Evolutionary conservation across 192 early-diverging fungal species (phyloP).

Genomic region (Backusella morwellensis): DNA sequence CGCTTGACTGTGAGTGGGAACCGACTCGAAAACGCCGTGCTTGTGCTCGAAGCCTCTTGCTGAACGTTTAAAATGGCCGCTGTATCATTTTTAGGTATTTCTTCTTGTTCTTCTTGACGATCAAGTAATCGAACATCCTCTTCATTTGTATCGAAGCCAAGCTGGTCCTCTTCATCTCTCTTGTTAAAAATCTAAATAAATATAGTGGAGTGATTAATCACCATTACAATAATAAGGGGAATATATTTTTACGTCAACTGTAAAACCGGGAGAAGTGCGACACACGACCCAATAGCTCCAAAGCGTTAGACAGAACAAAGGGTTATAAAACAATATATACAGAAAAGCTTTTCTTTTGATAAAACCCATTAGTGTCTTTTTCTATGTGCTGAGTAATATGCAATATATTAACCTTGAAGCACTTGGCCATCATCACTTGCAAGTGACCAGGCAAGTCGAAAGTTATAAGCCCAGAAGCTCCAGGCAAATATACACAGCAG

Average conservation of each 20-base stretch:
- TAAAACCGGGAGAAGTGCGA: slow-evolving; percentile 25
- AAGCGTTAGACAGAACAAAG: slow-evolving; percentile 9
- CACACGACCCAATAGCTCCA: slow-evolving; percentile 24
- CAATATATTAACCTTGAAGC: slow-evolving; percentile 15
- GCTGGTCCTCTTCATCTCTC: slow-evolving; percentile 4
- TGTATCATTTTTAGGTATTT: neutral
- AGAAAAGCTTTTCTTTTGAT: slow-evolving; percentile 2
- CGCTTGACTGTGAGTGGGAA: slow-evolving; percentile 26
- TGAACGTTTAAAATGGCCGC: neutral
- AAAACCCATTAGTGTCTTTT: neutral
- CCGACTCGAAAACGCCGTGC: neutral
- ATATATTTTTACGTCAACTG: slow-evolving; percentile 11
- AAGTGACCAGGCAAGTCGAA: slow-evolving; percentile 1
- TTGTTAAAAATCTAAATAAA: neutral
- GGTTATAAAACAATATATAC: slow-evolving; percentile 25
- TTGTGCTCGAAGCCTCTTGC: neutral
- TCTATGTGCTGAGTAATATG: no score
- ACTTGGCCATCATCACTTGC: slow-evolving; percentile 11
- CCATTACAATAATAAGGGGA: neutral
- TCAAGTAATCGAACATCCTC: slow-evolving; percentile 22
- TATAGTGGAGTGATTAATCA: neutral
- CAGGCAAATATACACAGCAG: slow-evolving; percentile 10
- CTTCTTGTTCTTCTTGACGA: neutral
- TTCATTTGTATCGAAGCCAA: slow-evolving; percentile 3
- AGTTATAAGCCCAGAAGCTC: slow-evolving; percentile 23